Base-by-base conservation (phyloP, 495 filamentous ascomycete species). In the Penicillium macrosclerotiorum region DNA sequence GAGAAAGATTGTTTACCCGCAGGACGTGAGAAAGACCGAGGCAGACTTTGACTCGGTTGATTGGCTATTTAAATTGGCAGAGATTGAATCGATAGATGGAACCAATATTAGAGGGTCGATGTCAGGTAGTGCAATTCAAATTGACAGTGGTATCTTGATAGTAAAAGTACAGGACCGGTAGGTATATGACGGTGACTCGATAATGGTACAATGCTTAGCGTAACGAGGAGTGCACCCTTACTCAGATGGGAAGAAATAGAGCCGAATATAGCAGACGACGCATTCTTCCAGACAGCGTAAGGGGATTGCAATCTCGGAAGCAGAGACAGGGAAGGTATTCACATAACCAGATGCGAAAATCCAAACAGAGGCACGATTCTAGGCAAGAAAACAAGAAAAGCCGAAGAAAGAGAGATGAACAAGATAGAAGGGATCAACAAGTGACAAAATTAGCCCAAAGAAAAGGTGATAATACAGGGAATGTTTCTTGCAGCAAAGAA, bases 341-440 rank as follows among this genome's bases (percentile, higher is more conserved):
- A 55, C 61, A 67, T 59, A 58, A 26, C 47, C 60, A 56, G 61
- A 54, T 45, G 47, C 45, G 49, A 59, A 45, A 31, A 23, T 31
- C 34, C 40, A 45, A 34, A 18, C 24, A 34, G 14, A 17, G 35
- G 17, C 46, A 32, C 44, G 27, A 26, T 31, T 35, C 30, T n/a
- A 35, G 19, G 13, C n/a, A 30, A 41, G 40, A 14, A 38, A 40
- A 19, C 20, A 12, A 29, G 37, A 32, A 31, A 25, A 37, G 37
- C n/a, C 20, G 20, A 22, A 38, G 36, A 24, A 38, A 38, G n/a
- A 38, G 36, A 12, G 36, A 20, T 11, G 5, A 46, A 35, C 20
- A 43, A 37, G 47, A 39, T 41, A 23, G 29, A 35, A 26, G 34
- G 41, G 20, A 16, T 43, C 26, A 37, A 34, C 14, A 33, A 29